Evolutionary conservation across 1,284 basidiomycete genomes (phyloP), one percentile per base, ranked within the genome.

Genomic region (Boletus smithii): DNA sequence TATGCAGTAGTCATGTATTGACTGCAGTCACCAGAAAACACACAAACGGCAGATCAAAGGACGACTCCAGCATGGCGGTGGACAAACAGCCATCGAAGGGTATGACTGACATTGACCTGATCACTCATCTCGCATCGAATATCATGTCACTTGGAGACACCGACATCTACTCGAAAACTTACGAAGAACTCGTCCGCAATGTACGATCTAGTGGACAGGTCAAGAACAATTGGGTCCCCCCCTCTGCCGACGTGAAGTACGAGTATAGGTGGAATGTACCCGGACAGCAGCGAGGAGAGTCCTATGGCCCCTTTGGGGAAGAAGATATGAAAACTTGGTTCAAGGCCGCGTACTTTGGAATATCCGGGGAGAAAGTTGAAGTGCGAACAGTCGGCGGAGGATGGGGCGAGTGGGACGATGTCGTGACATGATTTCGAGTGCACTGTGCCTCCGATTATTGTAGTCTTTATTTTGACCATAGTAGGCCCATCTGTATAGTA

Each of bases 91-190:
- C 68, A 37, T 39, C 61, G 4, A 71, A 71, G 39, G 58, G 61
- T 18, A 69, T 74, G 24, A 72, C 77, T 2, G 77, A 85, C 44
- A 89, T 93, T 62, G 86, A 89, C 57, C 68, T 74, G 14, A 80
- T 93, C 54, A 92, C 91, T 1, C 82, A 88, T 65, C 76, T 91
- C 38, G 89, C 90, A 8, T 91, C 89, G 10, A 84, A 75, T 31
- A 76, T 92, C 53, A 85, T 93, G 81, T 82, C 85, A 0, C 75
- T 91, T 18, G 89, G 88, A 26, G 88, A 93, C 53, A 74, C 77
- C 13, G 90, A 93, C 57, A 79, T 93, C 46, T 93, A 93, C 69
- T 86, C 83, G 29, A 84, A 79, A 63, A 86, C 87, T 0, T 90
- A 90, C 63, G 89, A 91, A 60, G 83, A 88, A 58, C 75, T 93